Conservation (phyloP, 805 yeast genomes). For the Wickerhamomyces strasburgensis region DNA sequence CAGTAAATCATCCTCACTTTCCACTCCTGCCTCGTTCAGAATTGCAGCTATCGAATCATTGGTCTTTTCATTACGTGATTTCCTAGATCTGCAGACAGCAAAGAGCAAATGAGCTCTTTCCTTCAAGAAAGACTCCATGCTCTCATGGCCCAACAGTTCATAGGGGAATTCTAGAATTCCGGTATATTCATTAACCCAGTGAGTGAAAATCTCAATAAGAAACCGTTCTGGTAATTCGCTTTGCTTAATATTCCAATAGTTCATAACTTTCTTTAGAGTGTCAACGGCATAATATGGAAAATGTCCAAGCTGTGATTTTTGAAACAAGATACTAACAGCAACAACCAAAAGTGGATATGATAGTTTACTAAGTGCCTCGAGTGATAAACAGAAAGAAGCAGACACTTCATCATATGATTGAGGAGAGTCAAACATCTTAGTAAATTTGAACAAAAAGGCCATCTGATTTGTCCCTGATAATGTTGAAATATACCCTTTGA, state of each 20-base stretch:
- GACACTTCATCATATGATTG: slow-evolving; percentile 25
- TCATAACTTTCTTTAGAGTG: slow-evolving; percentile 1
- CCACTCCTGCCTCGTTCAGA: background rate
- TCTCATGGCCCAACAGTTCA: slow-evolving; percentile 7
- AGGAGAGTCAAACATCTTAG: slow-evolving; percentile 19
- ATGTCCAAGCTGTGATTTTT: slow-evolving; percentile 12
- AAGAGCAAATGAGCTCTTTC: slow-evolving; percentile 32
- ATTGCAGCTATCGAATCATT: background rate
- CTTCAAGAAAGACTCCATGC: slow-evolving; percentile 4
- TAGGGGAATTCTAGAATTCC: slow-evolving; percentile 11
- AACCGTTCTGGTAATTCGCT: slow-evolving; percentile 2
- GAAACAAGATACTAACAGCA: slow-evolving; percentile 5
- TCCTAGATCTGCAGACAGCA: slow-evolving; percentile 32
- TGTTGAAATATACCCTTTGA: background rate
- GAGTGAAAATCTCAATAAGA: slow-evolving; percentile 13
- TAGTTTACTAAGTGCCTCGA: slow-evolving; percentile 16
- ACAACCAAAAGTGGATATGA: slow-evolving; percentile 22
- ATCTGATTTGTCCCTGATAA: slow-evolving; percentile 4
- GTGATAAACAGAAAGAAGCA: slow-evolving; percentile 21
- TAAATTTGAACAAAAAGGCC: slow-evolving; percentile 24
- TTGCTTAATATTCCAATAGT: background rate
- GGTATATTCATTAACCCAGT: slow-evolving; percentile 6
- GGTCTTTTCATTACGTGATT: background rate
- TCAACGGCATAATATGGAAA: slow-evolving; percentile 18
- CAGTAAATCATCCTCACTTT: slow-evolving; percentile 21